Evolutionary conservation across 352 stramenopile species (phyloP).

Genomic region (Globisporangium cylindrosporum): DNA sequence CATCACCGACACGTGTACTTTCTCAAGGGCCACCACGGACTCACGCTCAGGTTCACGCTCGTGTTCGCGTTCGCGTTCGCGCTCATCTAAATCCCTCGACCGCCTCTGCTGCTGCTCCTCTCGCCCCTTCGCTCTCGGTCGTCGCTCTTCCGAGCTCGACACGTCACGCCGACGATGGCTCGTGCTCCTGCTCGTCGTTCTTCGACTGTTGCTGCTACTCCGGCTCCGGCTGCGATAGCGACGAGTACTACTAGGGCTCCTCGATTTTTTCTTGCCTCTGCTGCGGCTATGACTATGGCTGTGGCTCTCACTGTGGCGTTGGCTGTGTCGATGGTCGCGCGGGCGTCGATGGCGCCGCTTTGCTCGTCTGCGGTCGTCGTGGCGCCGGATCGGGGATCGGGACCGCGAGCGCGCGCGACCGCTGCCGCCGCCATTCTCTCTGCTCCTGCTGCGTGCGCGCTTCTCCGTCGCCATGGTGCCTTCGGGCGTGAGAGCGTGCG

Average conservation of each 20-base stretch:
- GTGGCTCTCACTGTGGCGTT: not conserved
- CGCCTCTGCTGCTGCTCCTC: not conserved
- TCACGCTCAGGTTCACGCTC: not conserved
- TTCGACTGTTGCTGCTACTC: constrained; percentile 2
- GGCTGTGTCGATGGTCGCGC: constrained; percentile 3
- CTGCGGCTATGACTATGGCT: constrained; percentile 6
- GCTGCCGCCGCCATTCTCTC: not conserved
- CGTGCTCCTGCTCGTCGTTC: not conserved
- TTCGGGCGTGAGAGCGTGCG: not conserved
- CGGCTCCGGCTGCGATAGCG: constrained; percentile 4
- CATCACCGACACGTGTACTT: not conserved
- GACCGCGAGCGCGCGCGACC: not conserved
- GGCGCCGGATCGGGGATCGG: not conserved
- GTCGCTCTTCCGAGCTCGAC: constrained; percentile 7
- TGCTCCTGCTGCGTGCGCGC: constrained; percentile 4
- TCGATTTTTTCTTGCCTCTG: not conserved
- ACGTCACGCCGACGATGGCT: not conserved
- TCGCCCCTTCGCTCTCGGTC: not conserved
- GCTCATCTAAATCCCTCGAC: not conserved
- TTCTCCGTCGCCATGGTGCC: constrained; percentile 9
- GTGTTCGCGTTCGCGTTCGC: not conserved
- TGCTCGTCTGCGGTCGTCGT: constrained; percentile 3
- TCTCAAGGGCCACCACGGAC: not conserved
- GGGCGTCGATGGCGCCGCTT: constrained; percentile 3
- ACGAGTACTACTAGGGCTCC: constrained; percentile 9